Conservation (phyloP, 345 rosid species). For the Pelargonium nanum region DNA sequence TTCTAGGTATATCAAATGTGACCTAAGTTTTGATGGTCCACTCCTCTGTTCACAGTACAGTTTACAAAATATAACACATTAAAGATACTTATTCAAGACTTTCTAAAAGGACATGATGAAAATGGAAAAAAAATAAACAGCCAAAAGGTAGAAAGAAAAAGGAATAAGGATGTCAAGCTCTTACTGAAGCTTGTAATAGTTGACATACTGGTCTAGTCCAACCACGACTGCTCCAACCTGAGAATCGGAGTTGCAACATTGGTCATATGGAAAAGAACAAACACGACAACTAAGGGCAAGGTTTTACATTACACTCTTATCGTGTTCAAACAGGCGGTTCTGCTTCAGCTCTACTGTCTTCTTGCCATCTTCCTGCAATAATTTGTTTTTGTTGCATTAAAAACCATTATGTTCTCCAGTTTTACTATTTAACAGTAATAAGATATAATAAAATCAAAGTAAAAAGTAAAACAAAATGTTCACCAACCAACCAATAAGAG, state of each 20-base stretch:
- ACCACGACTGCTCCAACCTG: constrained; percentile 98
- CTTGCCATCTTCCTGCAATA: constrained; percentile 67
- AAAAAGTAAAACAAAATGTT: too few relatives aligned
- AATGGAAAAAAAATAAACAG: background rate
- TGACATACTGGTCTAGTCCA: constrained; percentile 69
- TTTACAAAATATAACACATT: background rate
- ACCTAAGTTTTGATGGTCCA: background rate
- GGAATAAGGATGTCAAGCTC: constrained; percentile 6
- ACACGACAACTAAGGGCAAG: constrained; percentile 7
- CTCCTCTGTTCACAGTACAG: background rate
- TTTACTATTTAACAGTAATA: too few relatives aligned
- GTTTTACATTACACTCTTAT: constrained; percentile 46
- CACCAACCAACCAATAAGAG: too few relatives aligned
- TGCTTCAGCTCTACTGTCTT: constrained; percentile 57
- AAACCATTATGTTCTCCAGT: too few relatives aligned
- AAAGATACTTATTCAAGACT: background rate
- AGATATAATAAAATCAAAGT: too few relatives aligned
- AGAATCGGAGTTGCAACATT: constrained; percentile 4
- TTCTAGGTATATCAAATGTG: too few relatives aligned
- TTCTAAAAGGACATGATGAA: background rate
- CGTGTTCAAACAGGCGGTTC: constrained; percentile 51
- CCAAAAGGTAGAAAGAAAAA: background rate
- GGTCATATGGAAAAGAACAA: background rate
- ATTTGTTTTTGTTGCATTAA: background rate
- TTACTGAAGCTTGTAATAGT: constrained; percentile 94